phyloP scores from a whole-genome alignment of 768 basidiomycete genomes.

The Lactarius hatsudake region DNA sequence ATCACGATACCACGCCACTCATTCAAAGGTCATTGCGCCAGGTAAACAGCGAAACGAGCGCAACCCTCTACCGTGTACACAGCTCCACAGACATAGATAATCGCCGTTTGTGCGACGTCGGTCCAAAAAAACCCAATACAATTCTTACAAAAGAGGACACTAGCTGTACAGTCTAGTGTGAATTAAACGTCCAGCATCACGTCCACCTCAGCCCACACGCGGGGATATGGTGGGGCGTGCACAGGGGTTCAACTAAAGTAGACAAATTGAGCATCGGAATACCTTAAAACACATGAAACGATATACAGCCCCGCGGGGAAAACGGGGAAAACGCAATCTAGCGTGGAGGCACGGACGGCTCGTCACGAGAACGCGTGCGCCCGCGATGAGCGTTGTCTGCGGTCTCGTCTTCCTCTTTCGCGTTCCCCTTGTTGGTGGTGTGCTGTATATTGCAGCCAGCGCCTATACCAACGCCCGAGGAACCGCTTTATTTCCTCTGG shows the following conservation, averaged over 20 bases:
- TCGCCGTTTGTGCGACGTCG: neutral
- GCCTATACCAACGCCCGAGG: constrained; percentile 70
- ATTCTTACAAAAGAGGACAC: constrained; percentile 10
- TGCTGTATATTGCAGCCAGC: constrained; percentile 45
- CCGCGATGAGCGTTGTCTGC: constrained; percentile 13
- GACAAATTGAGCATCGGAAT: neutral
- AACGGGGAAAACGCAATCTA: neutral
- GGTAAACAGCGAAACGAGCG: neutral
- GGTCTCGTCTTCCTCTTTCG: constrained; percentile 10
- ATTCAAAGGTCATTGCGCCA: neutral
- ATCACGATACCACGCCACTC: neutral
- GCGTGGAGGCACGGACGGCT: constrained; percentile 14
- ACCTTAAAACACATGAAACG: neutral
- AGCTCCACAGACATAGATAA: neutral
- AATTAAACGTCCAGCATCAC: neutral
- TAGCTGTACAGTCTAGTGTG: constrained; percentile 8
- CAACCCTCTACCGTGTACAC: neutral
- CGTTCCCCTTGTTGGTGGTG: neutral
- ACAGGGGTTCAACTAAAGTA: constrained; percentile 4
- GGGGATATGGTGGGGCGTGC: neutral
- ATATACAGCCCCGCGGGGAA: neutral
- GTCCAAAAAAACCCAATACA: neutral
- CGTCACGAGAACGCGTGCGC: constrained; percentile 12
- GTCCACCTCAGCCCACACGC: neutral
- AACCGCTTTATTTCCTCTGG: constrained; percentile 73